Base-by-base conservation (phyloP, 192 early-diverging fungal genomes). In the Mortierella antarctica region DNA sequence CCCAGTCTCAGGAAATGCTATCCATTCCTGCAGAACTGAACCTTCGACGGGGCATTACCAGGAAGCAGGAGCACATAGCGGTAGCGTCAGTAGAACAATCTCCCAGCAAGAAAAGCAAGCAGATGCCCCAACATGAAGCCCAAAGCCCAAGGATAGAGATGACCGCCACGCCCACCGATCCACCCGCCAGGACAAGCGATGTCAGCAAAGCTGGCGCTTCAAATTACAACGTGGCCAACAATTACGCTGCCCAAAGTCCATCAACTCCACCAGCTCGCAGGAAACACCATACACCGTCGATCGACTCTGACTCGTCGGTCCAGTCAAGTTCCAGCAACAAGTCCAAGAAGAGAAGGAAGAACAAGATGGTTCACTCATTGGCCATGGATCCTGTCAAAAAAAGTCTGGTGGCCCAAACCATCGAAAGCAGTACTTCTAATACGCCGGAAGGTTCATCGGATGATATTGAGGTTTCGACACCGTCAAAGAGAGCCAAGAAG, bases 1-100 rank as follows among this genome's bases (percentile, higher is more conserved):
- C 74, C 5, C 7, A 64, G 41, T 76, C 74, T 20, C 74, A 76
- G 53, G 74, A 76, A 17, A 20, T 64, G 53, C 48, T 76, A 2
- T 76, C 74, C 7, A 3, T 69, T 3, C 74, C 74, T 11, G 21
- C 47, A 23, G 74, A 69, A 39, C 55, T 76, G 46, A 57, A 64
- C 40, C 21, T 58, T 5, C 47, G 46, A 39, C 20, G 53, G 13
- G 48, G 47, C 1, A 39, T 69, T 0, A 57, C 74, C 11, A 69
- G 59, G 41, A 48, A 57, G 7, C n/a, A 64, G 52, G 65, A 69
- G 41, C 50, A 67, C 20, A 76, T 67, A 45, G 73, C 73, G 2
- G 64, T 20, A 42, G 4, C 44, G 11, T 65, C 59, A 13, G 18
- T 42, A 42, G 44, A 74, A 23, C 14, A 48, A 18, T 44, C 52